These are phyloP conservation scores for Fomitopsis pinicola DNA, from an alignment of 1,284 basidiomycete species.

Conservation along the genomic window DNA sequence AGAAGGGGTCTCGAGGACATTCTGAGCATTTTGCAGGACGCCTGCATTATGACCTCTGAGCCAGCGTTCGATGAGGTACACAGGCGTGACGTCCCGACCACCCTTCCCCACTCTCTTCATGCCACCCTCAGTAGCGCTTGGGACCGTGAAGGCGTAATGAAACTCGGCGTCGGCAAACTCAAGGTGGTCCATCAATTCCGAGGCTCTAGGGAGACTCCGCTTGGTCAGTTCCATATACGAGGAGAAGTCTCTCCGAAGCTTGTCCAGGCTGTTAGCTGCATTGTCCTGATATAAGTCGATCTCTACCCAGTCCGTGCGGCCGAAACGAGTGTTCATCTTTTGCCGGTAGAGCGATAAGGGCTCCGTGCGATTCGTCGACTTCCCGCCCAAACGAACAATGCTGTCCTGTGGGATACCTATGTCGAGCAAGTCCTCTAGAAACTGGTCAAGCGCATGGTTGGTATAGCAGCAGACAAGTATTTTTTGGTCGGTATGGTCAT, in stretches of 20 bases:
- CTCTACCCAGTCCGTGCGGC: conserved; percentile 32
- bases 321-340: conserved; percentile 8
- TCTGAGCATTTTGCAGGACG: conserved; percentile 26
- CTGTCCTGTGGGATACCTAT: conserved; percentile 45
- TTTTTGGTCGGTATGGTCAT: conserved; percentile 39
- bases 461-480: conserved; percentile 66
- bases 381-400: conserved; percentile 54
- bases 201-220: conserved; percentile 14
- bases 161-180: conserved; percentile 31
- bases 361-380: conserved; percentile 42
- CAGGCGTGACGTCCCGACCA: conserved; percentile 29
- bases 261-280: conserved; percentile 18
- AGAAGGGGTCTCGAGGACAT: conserved; percentile 20
- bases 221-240: conserved; percentile 17
- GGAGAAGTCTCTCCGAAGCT: conserved; percentile 30
- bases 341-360: conserved; percentile 38
- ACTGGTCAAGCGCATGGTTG: conserved; percentile 65
- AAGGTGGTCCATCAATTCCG: conserved; percentile 20
- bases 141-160: conserved; percentile 46
- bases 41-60: conserved; percentile 37
- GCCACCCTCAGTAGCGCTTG: conserved; percentile 34
- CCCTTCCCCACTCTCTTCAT: conserved; percentile 37
- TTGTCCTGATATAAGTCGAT: conserved; percentile 33
- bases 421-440: conserved; percentile 52
- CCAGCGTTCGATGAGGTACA: conserved; percentile 50